These are phyloP conservation scores for Nevesoporus exiguus DNA, from an alignment of 768 basidiomycete species.

Conservation along the genomic window DNA sequence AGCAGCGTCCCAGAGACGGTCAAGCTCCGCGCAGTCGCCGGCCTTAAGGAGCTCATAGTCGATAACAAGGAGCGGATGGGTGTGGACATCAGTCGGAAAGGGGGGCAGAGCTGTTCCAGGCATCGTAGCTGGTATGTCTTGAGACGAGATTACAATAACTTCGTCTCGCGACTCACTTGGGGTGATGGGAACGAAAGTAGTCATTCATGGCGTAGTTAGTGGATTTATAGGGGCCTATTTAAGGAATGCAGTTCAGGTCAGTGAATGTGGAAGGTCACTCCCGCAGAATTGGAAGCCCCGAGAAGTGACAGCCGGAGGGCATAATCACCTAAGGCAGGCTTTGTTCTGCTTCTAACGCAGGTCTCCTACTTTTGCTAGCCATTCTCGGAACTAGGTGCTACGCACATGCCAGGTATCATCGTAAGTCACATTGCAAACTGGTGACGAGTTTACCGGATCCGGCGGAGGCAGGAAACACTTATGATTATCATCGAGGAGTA, in stretches of 20 bases:
- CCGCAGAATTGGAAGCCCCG: too few species aligned
- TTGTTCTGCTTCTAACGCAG: too few species aligned
- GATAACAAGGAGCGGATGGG: conserved; percentile 45
- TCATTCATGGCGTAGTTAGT: neutral
- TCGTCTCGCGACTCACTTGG: neutral
- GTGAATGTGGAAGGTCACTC: too few species aligned
- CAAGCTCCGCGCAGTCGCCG: conserved; percentile 37
- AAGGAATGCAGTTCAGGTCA: neutral
- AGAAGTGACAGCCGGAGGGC: too few species aligned
- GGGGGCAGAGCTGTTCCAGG: conserved; percentile 34
- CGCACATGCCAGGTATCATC: too few species aligned
- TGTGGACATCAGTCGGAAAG: conserved; percentile 43
- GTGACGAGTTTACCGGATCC: neutral
- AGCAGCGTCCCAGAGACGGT: conserved; percentile 45
- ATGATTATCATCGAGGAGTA: neutral
- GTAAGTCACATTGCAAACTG: too few species aligned
- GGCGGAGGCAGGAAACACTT: too few species aligned
- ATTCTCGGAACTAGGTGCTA: too few species aligned
- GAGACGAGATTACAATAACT: too few species aligned
- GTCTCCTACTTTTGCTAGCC: too few species aligned
- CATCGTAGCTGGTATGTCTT: conserved; percentile 22
- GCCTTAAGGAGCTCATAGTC: conserved; percentile 39
- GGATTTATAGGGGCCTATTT: neutral
- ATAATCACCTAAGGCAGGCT: too few species aligned
- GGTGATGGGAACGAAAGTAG: neutral